Evolutionary conservation across 345 rosid genomes (phyloP), one percentile per base, ranked within the genome.

Genomic region (Theobroma cacao): DNA sequence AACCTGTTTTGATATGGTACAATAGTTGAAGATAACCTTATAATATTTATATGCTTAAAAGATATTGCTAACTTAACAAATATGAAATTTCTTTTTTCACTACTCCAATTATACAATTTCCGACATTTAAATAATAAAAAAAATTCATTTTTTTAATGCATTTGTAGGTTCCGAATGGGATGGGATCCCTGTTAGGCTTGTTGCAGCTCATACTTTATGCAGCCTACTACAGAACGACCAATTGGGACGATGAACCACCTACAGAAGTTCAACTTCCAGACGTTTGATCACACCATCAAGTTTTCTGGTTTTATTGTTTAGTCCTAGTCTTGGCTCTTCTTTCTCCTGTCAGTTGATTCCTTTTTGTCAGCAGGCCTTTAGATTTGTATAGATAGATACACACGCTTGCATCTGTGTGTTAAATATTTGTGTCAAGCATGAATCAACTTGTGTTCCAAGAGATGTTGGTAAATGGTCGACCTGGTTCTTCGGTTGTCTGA

Each of bases 231-330:
- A 64, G 4, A 0, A 45, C 36, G 7, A 76, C 79, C 38, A 31
- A 86, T 48, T 87, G 91, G 82, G 87, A 87, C 2, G 91, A 81
- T 0, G 79, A 85, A 1, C 64, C 61, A 30, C 62, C 75, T 0
- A 1, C 10, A 15, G 17, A 73, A 41, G 74, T 85, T 59, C 87
- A 89, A 70, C 78, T 88, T 40, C 38, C 77, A 14, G 72, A 41
- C 26, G 28, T 70, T 18, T 70, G 26, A 69, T 2, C 9, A 28
- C 14, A 15, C 56, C 58, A 17, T 69, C 69, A 64, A 28, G 38
- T 47, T 69, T 13, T 8, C n/a, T 4, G 8, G 15, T 17, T 2
- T 61, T 34, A n/a, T n/a, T n/a, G n/a, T 17, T 18, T 1, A 53
- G 1, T 11, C 15, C 0, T 31, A 18, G 11, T 18, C 8, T 63